Percentiles rank a stretch among this genome's conserved stretches.
phyloP scores from a whole-genome alignment of 169 alveolate genomes.

The Plasmodium reichenowi region DNA sequence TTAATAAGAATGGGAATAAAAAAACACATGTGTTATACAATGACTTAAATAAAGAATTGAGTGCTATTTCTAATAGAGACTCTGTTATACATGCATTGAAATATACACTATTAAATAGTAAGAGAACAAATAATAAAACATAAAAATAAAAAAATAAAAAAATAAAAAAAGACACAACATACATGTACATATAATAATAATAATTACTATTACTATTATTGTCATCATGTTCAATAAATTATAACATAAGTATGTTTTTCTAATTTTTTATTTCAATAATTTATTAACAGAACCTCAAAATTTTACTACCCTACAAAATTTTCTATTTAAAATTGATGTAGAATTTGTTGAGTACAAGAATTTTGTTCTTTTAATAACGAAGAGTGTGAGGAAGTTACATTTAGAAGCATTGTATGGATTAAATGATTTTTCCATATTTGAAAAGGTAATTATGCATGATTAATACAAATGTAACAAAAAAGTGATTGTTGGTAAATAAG shows the following conservation, averaged over 20 bases:
- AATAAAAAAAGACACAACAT: too few species aligned
- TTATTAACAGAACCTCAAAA: conserved; percentile 45
- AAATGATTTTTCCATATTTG: conserved; percentile 68
- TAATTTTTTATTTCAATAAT: not conserved
- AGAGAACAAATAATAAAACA: not conserved
- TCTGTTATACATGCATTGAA: conserved; percentile 61
- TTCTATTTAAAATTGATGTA: conserved; percentile 60
- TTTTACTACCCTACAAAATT: conserved; percentile 53
- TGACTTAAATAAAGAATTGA: conserved; percentile 54
- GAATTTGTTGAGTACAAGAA: conserved; percentile 67
- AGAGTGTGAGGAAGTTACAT: conserved; percentile 18
- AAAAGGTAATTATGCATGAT: conserved; percentile 27
- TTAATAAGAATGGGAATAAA: conserved; percentile 4
- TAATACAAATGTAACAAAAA: too few species aligned
- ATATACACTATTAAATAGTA: conserved; percentile 49
- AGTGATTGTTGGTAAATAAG: not conserved
- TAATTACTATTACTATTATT: too few species aligned
- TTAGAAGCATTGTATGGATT: conserved; percentile 71
- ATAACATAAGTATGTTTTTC: not conserved
- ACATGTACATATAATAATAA: too few species aligned
- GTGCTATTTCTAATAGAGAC: conserved; percentile 48
- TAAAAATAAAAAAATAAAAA: not conserved
- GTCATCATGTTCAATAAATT: not conserved
- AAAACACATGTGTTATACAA: conserved; percentile 46
- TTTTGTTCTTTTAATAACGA: conserved; percentile 48